These are phyloP conservation scores for Parastagonospora nodorum DNA, from an alignment of 2,329 filamentous ascomycete species.

Conservation along the genomic window DNA sequence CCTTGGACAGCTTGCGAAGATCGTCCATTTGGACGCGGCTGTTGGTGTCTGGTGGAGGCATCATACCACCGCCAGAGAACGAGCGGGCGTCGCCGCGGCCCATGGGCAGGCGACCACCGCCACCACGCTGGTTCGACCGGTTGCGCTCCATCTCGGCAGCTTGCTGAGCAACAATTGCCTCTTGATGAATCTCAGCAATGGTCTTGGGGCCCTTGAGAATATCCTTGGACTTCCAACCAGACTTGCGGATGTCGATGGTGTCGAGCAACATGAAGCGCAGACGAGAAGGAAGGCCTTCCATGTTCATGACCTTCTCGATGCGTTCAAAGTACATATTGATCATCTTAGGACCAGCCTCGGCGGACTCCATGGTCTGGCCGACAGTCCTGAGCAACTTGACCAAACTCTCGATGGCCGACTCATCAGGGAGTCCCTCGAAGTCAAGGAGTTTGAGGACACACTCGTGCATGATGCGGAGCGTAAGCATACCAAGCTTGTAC, in stretches of 20 bases:
- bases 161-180: slow-evolving; percentile 79
- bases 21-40: slow-evolving; percentile 93
- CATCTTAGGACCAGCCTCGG: slow-evolving; percentile 78
- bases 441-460: slow-evolving; percentile 97
- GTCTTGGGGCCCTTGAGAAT: slow-evolving; percentile 95
- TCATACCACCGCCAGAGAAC: slow-evolving; percentile 74
- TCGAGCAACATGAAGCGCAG: slow-evolving; percentile 97
- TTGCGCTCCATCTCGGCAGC: slow-evolving; percentile 72
- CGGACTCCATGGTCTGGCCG: slow-evolving; percentile 80
- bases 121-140: slow-evolving; percentile 66
- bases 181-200: slow-evolving; percentile 85
- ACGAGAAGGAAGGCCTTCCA: slow-evolving; percentile 78
- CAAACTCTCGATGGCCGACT: slow-evolving; percentile 94
- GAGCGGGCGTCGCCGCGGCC: slow-evolving; percentile 88
- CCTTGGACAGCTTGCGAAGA: slow-evolving; percentile 75
- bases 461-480: slow-evolving; percentile 99
- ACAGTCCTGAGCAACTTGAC: slow-evolving; percentile 92
- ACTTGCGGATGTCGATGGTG: slow-evolving; percentile 79
- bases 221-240: slow-evolving; percentile 85
- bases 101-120: slow-evolving; percentile 69
- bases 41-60: slow-evolving; percentile 70
- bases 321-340: slow-evolving; percentile 95
- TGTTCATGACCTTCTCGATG: slow-evolving; percentile 80
- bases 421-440: slow-evolving; percentile 89
- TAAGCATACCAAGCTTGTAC: slow-evolving; percentile 98